Percentiles rank a stretch among this genome's conserved stretches.
Conservation (phyloP, 2,329 filamentous ascomycete genomes). For the Claviceps citrina region DNA sequence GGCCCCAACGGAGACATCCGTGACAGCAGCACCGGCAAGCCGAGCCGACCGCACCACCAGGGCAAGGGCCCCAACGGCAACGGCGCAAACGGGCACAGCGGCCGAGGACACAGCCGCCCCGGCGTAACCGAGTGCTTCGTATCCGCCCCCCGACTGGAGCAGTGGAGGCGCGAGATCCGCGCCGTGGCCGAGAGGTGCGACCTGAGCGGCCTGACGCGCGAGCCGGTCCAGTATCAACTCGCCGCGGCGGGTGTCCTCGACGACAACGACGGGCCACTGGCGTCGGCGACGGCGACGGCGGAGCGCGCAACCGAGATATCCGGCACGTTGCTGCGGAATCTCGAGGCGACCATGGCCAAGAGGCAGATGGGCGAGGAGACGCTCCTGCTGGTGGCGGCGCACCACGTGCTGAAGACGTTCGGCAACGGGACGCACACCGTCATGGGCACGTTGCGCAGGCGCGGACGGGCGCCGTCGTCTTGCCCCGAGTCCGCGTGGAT, state of each 20-base stretch:
- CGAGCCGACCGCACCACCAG: not conserved
- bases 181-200: not conserved
- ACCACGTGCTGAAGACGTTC: constrained; percentile 1
- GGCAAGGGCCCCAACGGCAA: not conserved
- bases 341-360: not conserved
- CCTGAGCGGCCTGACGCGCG: not conserved
- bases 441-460: not conserved
- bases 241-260: not conserved
- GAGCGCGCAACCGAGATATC: not conserved
- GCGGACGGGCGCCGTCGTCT: not conserved
- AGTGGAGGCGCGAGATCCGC: not conserved
- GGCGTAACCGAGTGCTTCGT: not conserved
- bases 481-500: not conserved
- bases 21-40: not conserved
- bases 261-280: too few relatives aligned
- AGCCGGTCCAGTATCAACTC: constrained; percentile 1
- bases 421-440: constrained; percentile 1
- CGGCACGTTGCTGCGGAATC: not conserved
- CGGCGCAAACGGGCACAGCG: not conserved
- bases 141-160: not conserved
- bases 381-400: not conserved
- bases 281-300: not conserved
- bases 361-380: not conserved
- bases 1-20: not conserved
- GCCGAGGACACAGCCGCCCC: not conserved